A percentile compares a stretch with the other conserved stretches of the same genome.
Evolutionary conservation across 2,329 filamentous ascomycete genomes (phyloP).

Genomic region (Claviceps capensis): DNA sequence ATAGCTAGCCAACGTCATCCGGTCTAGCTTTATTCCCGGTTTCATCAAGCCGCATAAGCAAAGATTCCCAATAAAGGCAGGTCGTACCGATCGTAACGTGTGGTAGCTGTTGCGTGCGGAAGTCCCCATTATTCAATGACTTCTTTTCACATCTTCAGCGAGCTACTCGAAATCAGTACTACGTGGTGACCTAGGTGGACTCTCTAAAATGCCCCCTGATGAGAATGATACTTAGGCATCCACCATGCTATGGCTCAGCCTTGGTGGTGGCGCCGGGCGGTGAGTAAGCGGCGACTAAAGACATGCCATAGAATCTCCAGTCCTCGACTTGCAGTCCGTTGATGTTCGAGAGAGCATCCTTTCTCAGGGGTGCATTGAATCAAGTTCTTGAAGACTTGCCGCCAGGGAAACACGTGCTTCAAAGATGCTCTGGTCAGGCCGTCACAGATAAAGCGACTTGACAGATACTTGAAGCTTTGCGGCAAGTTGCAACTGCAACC

Average conservation of each 20-base stretch:
- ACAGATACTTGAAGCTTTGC: too few species aligned
- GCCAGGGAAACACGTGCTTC: too few species aligned
- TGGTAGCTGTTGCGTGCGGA: background rate
- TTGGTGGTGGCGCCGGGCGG: background rate
- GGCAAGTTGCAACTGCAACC: too few species aligned
- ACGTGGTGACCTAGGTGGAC: background rate
- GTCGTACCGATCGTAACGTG: background rate
- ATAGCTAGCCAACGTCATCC: background rate
- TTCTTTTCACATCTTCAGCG: background rate
- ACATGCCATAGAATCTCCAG: background rate
- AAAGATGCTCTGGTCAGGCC: too few species aligned
- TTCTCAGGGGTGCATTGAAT: too few species aligned
- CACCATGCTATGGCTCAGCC: too few species aligned
- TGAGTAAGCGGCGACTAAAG: background rate
- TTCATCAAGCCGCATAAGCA: background rate
- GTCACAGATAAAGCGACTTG: too few species aligned
- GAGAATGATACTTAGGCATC: too few species aligned
- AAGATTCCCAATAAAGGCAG: background rate
- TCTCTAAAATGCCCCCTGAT: background rate
- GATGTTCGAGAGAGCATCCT: too few species aligned
- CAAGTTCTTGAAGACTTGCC: too few species aligned
- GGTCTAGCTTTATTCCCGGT: background rate
- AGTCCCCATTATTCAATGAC: background rate
- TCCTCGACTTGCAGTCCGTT: too few species aligned
- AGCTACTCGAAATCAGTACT: background rate